Base-by-base conservation (phyloP, 2,329 filamentous ascomycete genomes). In the Cladosporium sp. region DNA sequence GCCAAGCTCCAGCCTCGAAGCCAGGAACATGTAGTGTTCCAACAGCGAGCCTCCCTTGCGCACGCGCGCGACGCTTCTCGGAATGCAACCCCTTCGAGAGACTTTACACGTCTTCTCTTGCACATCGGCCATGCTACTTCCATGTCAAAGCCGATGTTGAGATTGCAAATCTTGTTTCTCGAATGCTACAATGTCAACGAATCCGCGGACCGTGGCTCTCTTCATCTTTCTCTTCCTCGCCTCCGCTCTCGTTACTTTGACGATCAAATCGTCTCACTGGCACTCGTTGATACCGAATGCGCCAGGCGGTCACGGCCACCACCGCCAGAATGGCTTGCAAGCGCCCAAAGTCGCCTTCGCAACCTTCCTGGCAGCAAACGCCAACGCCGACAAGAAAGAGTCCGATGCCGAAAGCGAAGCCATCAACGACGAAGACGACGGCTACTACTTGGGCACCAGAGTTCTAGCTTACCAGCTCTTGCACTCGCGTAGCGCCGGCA, bases 391-490 rank as follows among this genome's bases (percentile, higher is more conserved):
- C 58, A 60, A 65, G 32, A 67, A 68, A 28, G 63, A 65, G 15
- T 70, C 68, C 11, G 69, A 73, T 52, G 66, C 71, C 41, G 69
- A 72, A 55, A 67, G 68, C 57, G 71, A 70, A 24, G 68, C 64
- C 14, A 66, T 69, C 44, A 65, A 75, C 62, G 73, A 76, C 38
- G 66, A 73, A 36, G 70, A 77, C 51, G 77, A 79, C 59, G 75
- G 73, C 44, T 78, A 78, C 70, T 78, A 74, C 68, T 55, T 77
- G 30, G 73, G 72, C 65, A 72, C 74, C 12, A 74, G 77, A 24
- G 73, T 79, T 1, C 71, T 79, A 15, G 72, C 74, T 38, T 79
- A 79, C 69, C 77, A 78, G 61, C 74, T 80, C 64, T 73, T 78
- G 8, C 77, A 79, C 72, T 77, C 75, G 67, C 57, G 64, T 57